Percentiles rank a stretch among this genome's conserved stretches.
Evolutionary conservation across 139 green algal species (phyloP).

Genomic region (Chlorella sp.): DNA sequence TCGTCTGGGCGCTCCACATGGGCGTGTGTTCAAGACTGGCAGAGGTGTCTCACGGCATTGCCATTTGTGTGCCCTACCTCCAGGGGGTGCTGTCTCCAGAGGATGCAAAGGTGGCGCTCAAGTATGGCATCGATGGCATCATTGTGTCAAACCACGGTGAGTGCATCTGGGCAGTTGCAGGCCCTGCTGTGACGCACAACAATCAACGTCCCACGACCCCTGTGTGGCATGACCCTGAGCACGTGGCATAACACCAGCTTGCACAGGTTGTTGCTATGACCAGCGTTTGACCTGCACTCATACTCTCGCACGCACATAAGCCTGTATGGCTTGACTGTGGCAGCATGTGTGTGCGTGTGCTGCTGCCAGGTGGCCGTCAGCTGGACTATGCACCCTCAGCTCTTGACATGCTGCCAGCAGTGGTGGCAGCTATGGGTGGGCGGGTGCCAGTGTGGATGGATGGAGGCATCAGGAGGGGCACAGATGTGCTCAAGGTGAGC

Average conservation of each 20-base stretch:
- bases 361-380: slow-evolving; percentile 63
- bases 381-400: slow-evolving; percentile 76
- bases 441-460: slow-evolving; percentile 77
- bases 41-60: no score
- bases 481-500: slow-evolving; percentile 93
- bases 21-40: no score
- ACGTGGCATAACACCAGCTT: no score
- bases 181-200: no score
- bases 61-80: background rate
- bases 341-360: background rate
- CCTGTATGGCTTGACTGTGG: no score
- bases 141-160: slow-evolving; percentile 78
- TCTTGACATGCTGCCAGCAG: slow-evolving; percentile 64
- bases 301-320: no score
- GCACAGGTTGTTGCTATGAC: no score
- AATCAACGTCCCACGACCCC: no score
- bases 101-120: slow-evolving; percentile 66
- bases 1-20: no score
- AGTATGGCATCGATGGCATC: slow-evolving; percentile 69
- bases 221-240: no score
- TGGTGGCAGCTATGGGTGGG: slow-evolving; percentile 63
- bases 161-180: background rate
- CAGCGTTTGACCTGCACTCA: no score
- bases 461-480: slow-evolving; percentile 81
- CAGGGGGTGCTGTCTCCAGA: slow-evolving; percentile 72